Evolutionary conservation across 2,329 filamentous ascomycete species (phyloP).

Genomic region (Herpomyces periplanetae): DNA sequence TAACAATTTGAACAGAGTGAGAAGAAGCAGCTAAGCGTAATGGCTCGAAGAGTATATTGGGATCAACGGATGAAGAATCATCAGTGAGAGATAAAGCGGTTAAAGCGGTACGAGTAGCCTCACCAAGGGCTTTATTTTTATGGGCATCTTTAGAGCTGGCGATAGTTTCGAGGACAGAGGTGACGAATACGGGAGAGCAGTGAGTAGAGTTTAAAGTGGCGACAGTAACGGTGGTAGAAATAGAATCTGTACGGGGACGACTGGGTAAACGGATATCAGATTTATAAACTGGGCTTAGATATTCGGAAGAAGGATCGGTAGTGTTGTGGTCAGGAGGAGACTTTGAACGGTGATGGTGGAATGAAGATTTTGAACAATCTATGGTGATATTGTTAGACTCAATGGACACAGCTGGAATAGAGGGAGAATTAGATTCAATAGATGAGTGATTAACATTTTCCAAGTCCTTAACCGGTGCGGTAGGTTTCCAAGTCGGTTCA

Average conservation of each 20-base stretch:
- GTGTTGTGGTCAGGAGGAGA: background rate
- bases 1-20: constrained; percentile 45
- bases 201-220: constrained; percentile 29
- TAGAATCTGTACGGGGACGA: constrained; percentile 15
- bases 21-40: constrained; percentile 45
- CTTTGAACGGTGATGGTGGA: no score
- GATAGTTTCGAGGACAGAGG: constrained; percentile 68
- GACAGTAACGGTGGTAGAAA: constrained; percentile 16
- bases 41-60: constrained; percentile 64
- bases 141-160: constrained; percentile 62
- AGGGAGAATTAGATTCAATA: no score
- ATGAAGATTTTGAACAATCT: no score
- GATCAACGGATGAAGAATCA: constrained; percentile 41
- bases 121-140: constrained; percentile 43
- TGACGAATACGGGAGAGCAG: constrained; percentile 81
- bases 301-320: background rate
- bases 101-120: constrained; percentile 41
- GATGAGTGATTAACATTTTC: no score
- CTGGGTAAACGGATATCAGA: background rate
- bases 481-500: no score
- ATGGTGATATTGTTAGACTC: no score
- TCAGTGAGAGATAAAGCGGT: constrained; percentile 41
- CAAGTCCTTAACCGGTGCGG: no score
- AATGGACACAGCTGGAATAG: no score
- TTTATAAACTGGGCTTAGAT: background rate